A percentile compares a stretch with the other conserved stretches of the same genome.
phyloP scores from a whole-genome alignment of 2,329 filamentous ascomycete genomes.

The Rhynchosporium agropyri region DNA sequence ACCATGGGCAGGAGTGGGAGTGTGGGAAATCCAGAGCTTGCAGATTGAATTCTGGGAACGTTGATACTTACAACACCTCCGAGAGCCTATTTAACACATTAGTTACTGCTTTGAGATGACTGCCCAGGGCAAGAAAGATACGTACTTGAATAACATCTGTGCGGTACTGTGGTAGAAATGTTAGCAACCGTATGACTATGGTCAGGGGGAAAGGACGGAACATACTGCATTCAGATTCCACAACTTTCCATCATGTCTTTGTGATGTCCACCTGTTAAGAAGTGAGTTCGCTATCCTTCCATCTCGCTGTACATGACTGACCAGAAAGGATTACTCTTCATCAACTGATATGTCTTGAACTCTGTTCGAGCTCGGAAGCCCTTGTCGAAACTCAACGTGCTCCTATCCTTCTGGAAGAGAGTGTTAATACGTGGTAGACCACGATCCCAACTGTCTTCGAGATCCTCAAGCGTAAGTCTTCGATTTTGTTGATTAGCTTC shows the following conservation, averaged over 20 bases:
- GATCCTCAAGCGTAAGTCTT: conserved; percentile 88
- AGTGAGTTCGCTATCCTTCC: background rate
- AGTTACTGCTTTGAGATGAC: background rate
- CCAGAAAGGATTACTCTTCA: conserved; percentile 95
- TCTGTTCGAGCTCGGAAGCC: conserved; percentile 94
- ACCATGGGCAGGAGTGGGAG: too few relatives aligned
- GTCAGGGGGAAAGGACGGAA: too few relatives aligned
- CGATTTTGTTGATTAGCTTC: conserved; percentile 98
- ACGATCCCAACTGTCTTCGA: conserved; percentile 98
- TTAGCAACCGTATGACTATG: too few relatives aligned
- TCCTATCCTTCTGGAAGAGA: conserved; percentile 96
- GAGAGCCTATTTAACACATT: conserved; percentile 7
- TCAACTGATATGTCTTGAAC: conserved; percentile 97
- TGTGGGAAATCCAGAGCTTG: too few relatives aligned
- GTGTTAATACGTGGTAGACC: conserved; percentile 98
- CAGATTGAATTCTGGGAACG: too few relatives aligned
- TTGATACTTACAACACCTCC: conserved; percentile 65
- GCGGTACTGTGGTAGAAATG: conserved; percentile 57
- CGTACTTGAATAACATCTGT: conserved; percentile 86
- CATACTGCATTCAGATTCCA: conserved; percentile 84
- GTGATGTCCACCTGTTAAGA: conserved; percentile 85
- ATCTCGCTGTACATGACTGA: background rate
- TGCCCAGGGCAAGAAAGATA: background rate
- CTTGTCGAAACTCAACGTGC: conserved; percentile 97
- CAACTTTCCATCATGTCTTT: conserved; percentile 93